Evolutionary conservation across 345 rosid species (phyloP), one percentile per base, ranked within the genome.

Genomic region (Melaleuca quinquenervia): DNA sequence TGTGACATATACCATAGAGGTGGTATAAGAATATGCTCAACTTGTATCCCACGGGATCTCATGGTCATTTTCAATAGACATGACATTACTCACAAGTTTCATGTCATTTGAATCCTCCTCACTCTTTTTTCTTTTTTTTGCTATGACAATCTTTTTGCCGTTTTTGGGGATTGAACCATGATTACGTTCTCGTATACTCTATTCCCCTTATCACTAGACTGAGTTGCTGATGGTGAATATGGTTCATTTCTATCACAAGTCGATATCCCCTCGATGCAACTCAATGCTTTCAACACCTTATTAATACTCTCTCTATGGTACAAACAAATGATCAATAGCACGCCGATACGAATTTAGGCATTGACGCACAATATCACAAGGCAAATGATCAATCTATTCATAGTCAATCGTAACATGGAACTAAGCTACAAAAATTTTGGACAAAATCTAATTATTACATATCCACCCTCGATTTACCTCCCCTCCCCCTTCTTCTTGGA

Each of bases 131-230:
- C 8, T 10, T 24, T 24, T 21, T 9, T 16, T 52, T 16, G 27
- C 7, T 26, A 24, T 0, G 62, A 0, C 29, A 26, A 56, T 27
- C 26, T 56, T 11, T 7, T 56, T 26, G 27, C 64, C 29, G 26
- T 56, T 56, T 56, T 56, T 11, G 29, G 27, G 62, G 29, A 11
- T 58, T 16, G 0, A 58, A 58, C 1, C 0, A 3, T 58, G 32
- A 58, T 58, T 0, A 14, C 8, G 2, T 58, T 32, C 26, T 0
- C 11, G 0, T 1, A 58, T 32, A 15, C 8, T n/a, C 26, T 32
- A 58, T 11, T 58, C 70, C 70, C 32, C 32, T n/a, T 58, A 16
- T 7, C 16, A 12, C 32, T 3, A 11, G 12, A 58, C 3, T 0
- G 32, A n/a, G 16, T 29, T 58, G 70, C 0, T 13, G 0, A 0